phyloP scores from a whole-genome alignment of 1,284 basidiomycete species.

The Moesziomyces aphidis region DNA sequence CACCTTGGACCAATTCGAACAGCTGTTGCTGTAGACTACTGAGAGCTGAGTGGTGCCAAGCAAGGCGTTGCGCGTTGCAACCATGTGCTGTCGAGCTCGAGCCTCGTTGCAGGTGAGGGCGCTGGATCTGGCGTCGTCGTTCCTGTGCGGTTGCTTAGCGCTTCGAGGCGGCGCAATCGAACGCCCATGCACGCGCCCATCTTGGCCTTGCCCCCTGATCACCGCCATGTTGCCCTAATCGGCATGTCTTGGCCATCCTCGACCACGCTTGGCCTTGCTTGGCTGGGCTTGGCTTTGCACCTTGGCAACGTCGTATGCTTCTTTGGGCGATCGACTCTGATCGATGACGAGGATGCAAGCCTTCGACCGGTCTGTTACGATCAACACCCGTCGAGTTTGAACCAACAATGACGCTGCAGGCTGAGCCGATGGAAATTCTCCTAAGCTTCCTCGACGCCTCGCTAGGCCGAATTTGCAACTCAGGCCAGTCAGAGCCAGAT shows the following conservation, averaged over 20 bases:
- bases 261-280: not conserved
- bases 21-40: not conserved
- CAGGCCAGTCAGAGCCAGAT: not conserved
- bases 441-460: not conserved
- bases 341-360: not conserved
- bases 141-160: not conserved
- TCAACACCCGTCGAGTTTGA: not conserved
- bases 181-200: not conserved
- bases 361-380: not conserved
- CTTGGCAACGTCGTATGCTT: not conserved
- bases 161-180: not conserved
- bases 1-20: not conserved
- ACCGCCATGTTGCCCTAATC: not conserved
- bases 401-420: not conserved
- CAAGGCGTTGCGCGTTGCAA: not conserved
- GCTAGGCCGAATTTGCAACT: not conserved
- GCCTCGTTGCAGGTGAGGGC: not conserved
- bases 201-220: not conserved
- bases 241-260: not conserved
- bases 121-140: no score
- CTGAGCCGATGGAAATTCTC: not conserved
- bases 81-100: not conserved
- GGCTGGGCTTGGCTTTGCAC: not conserved
- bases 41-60: not conserved
- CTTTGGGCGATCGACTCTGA: no score